Conservation (phyloP, 345 rosid species). For the Hibiscus tridactylites region DNA sequence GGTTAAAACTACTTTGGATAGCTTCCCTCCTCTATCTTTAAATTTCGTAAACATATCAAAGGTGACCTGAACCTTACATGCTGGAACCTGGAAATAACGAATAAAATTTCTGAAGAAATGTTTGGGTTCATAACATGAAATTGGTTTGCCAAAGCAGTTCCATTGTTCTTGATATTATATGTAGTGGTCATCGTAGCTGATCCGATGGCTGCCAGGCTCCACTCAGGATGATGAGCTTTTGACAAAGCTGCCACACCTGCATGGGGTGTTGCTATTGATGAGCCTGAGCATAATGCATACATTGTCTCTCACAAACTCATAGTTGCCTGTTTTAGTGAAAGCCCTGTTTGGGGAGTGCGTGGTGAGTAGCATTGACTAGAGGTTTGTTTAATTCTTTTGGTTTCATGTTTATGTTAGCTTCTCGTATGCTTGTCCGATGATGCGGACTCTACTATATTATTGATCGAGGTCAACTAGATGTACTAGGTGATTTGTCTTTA, state of each 20-base stretch:
- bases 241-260: slow-evolving; percentile 52
- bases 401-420: too few relatives aligned
- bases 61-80: background rate
- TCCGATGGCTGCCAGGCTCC: slow-evolving; percentile 38
- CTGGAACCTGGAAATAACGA: background rate
- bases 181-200: slow-evolving; percentile 52
- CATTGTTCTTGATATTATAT: slow-evolving; percentile 21
- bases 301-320: slow-evolving; percentile 25
- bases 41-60: background rate
- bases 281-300: slow-evolving; percentile 27
- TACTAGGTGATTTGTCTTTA: too few relatives aligned
- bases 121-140: background rate
- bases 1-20: too few relatives aligned
- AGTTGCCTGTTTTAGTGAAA: slow-evolving; percentile 16
- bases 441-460: too few relatives aligned
- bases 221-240: slow-evolving; percentile 31
- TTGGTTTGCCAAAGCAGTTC: slow-evolving; percentile 16
- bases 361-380: background rate
- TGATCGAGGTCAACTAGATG: too few relatives aligned
- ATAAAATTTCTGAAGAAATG: background rate
- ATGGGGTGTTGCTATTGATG: slow-evolving; percentile 25
- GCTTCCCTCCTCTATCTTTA: background rate
- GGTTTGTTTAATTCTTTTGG: too few relatives aligned
- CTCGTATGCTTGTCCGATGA: too few relatives aligned
- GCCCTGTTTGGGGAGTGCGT: slow-evolving; percentile 11